Percentiles rank a stretch among this genome's conserved stretches.
Conservation (phyloP, 768 basidiomycete genomes). For the Boletus vermiculosoides region DNA sequence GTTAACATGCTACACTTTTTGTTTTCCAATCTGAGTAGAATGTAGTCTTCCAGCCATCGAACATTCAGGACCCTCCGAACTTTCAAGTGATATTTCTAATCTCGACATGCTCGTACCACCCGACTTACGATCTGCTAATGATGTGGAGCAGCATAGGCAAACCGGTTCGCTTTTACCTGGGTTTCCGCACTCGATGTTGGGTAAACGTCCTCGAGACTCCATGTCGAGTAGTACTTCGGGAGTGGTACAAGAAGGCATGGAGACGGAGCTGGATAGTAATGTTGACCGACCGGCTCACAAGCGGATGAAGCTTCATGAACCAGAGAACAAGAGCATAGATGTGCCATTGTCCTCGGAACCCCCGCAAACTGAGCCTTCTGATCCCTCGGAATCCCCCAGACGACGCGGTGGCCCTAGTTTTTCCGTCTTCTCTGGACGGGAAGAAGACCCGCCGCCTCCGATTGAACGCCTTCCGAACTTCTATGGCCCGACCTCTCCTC, state of each 20-base stretch:
- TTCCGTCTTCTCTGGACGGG: slow-evolving; percentile 46
- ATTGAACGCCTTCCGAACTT: slow-evolving; percentile 53
- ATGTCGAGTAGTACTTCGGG: slow-evolving; percentile 42
- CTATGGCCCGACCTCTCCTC: slow-evolving; percentile 45
- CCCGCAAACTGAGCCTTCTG: slow-evolving; percentile 18
- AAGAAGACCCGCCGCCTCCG: slow-evolving; percentile 48
- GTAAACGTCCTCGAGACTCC: slow-evolving; percentile 65
- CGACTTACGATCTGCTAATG: slow-evolving; percentile 8
- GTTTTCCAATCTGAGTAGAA: slow-evolving; percentile 12
- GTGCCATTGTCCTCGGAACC: slow-evolving; percentile 8
- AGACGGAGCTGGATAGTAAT: slow-evolving; percentile 38
- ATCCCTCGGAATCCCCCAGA: slow-evolving; percentile 10
- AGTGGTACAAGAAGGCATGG: slow-evolving; percentile 40
- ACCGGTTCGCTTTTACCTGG: slow-evolving; percentile 33
- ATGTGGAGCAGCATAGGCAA: slow-evolving; percentile 14
- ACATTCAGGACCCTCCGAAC: slow-evolving; percentile 17
- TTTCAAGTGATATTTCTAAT: slow-evolving; percentile 22
- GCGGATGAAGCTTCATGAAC: slow-evolving; percentile 40
- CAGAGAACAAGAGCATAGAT: slow-evolving; percentile 26
- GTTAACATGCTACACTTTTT: slow-evolving; percentile 4
- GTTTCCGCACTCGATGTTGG: slow-evolving; percentile 48
- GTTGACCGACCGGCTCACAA: slow-evolving; percentile 52
- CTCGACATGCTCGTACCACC: slow-evolving; percentile 13
- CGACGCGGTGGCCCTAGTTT: slow-evolving; percentile 41
- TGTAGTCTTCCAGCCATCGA: slow-evolving; percentile 23